A percentile compares a stretch with the other conserved stretches of the same genome.
Evolutionary conservation across 768 basidiomycete species (phyloP).

Genomic region (Mycena belliarum): DNA sequence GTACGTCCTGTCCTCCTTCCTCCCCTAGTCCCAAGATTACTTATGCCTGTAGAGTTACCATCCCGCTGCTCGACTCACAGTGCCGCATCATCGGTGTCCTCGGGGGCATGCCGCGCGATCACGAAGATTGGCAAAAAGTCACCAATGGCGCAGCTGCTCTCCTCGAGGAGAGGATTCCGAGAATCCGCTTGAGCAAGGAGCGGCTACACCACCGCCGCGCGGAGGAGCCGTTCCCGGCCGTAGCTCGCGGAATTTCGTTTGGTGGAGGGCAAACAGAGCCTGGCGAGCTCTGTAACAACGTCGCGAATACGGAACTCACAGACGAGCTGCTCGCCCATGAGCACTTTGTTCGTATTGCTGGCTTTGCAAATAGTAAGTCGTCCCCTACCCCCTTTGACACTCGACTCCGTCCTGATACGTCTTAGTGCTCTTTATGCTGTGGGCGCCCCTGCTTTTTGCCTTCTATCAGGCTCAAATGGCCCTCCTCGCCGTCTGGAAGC

Average conservation of each 20-base stretch:
- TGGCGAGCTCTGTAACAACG: not conserved
- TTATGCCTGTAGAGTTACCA: not conserved
- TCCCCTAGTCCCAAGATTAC: not conserved
- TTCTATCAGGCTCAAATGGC: not conserved
- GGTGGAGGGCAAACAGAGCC: not conserved
- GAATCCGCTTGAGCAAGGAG: not conserved
- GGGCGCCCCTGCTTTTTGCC: not conserved
- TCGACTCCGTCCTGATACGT: not conserved
- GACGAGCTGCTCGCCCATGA: not conserved
- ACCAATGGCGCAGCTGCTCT: not conserved
- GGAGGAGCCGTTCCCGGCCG: not conserved
- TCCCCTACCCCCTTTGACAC: not conserved
- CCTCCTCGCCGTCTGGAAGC: not conserved
- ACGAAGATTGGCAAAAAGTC: not conserved
- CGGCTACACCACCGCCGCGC: not conserved
- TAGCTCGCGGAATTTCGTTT: not conserved
- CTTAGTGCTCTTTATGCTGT: not conserved
- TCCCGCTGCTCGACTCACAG: slow-evolving; percentile 6
- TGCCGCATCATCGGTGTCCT: not conserved
- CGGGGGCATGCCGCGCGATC: slow-evolving; percentile 3
- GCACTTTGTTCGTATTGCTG: not conserved
- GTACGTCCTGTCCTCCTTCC: not conserved
- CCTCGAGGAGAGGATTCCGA: not conserved
- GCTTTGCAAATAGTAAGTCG: not conserved
- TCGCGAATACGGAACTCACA: not conserved